Conservation (phyloP, 2,329 filamentous ascomycete genomes). For the Ciborinia camelliae region DNA sequence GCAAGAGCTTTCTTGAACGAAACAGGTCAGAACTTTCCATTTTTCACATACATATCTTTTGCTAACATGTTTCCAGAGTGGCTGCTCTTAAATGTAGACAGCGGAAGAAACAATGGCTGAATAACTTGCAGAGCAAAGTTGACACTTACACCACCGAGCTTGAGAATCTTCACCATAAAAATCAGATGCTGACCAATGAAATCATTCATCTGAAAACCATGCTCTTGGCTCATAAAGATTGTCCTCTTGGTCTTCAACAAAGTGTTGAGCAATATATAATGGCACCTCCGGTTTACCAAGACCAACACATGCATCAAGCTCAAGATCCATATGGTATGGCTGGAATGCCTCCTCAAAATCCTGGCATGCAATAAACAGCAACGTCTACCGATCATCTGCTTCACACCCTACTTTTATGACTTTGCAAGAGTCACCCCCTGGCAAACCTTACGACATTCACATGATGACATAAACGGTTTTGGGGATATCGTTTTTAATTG, state of each 20-base stretch:
- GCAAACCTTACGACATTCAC: too few relatives aligned
- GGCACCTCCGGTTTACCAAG: background rate
- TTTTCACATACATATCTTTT: background rate
- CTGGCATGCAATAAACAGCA: background rate
- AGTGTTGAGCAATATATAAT: conserved; percentile 41
- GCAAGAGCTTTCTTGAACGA: conserved; percentile 94
- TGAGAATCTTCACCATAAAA: conserved; percentile 78
- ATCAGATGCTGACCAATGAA: conserved; percentile 82
- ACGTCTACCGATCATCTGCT: too few relatives aligned
- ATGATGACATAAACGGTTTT: too few relatives aligned
- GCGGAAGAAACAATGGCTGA: conserved; percentile 98
- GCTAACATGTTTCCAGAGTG: conserved; percentile 55
- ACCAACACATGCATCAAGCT: background rate
- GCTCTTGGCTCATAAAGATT: conserved; percentile 92
- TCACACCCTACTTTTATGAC: too few relatives aligned
- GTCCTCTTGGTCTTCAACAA: conserved; percentile 85
- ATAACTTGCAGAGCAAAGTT: conserved; percentile 90
- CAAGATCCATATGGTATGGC: conserved; percentile 16
- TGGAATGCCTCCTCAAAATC: conserved; percentile 5
- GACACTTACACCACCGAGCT: conserved; percentile 92
- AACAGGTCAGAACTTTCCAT: conserved; percentile 66
- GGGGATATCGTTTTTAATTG: too few relatives aligned
- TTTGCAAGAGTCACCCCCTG: too few relatives aligned
- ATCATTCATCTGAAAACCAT: conserved; percentile 93
- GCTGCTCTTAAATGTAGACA: conserved; percentile 96